phyloP scores from a whole-genome alignment of 2,329 filamentous ascomycete species.

The Verticillium albo-atrum region DNA sequence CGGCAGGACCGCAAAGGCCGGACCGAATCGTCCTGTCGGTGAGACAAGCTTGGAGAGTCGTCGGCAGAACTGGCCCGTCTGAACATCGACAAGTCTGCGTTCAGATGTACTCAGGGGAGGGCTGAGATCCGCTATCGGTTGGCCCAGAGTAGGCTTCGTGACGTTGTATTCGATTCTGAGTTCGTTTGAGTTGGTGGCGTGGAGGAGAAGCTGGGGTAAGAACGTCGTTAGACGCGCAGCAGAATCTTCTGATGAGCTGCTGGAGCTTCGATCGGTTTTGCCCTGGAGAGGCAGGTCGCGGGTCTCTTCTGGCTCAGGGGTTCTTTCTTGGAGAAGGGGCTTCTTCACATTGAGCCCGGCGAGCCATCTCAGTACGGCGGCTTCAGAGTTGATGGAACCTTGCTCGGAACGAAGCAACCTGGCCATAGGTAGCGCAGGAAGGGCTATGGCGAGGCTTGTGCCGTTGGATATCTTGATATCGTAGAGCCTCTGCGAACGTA shows the following conservation, averaged over 20 bases:
- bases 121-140: slow-evolving; percentile 29
- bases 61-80: slow-evolving; percentile 41
- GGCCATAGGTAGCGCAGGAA: slow-evolving; percentile 36
- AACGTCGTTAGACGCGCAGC: neutral
- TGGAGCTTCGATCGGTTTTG: neutral
- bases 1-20: slow-evolving; percentile 30
- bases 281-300: neutral
- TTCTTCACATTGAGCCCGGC: neutral
- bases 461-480: slow-evolving; percentile 36
- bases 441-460: slow-evolving; percentile 33
- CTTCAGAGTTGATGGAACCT: slow-evolving; percentile 38
- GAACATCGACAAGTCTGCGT: slow-evolving; percentile 35
- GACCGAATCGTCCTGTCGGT: slow-evolving; percentile 44
- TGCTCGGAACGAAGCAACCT: slow-evolving; percentile 44
- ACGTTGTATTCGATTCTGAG: slow-evolving; percentile 37
- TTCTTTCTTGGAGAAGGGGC: neutral
- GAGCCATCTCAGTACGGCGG: slow-evolving; percentile 37
- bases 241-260: neutral
- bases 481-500: slow-evolving; percentile 36
- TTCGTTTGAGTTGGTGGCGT: slow-evolving; percentile 24
- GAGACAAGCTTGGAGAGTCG: slow-evolving; percentile 38
- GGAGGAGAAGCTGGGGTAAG: slow-evolving; percentile 35
- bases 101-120: slow-evolving; percentile 27
- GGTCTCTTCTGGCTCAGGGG: neutral
- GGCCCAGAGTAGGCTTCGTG: slow-evolving; percentile 30